Conservation (phyloP, 2,329 filamentous ascomycete species). For the Dactylonectria estremocensis region DNA sequence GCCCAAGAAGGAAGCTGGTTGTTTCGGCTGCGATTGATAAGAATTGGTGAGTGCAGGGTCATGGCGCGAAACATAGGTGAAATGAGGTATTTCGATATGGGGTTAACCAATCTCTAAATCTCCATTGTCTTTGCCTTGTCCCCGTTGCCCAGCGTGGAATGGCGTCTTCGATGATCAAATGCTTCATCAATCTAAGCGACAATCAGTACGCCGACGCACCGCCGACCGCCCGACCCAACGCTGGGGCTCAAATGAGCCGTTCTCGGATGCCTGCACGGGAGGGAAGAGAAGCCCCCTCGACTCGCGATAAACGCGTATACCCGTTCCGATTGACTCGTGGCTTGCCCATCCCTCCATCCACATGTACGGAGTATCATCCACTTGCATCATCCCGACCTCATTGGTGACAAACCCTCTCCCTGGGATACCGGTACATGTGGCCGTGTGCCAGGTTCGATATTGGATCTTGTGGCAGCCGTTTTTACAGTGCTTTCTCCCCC, state of each 20-base stretch:
- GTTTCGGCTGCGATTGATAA: neutral
- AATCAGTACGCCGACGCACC: neutral
- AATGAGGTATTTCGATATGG: constrained; percentile 22
- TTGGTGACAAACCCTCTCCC: no score
- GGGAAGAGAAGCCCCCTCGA: neutral
- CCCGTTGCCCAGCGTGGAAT: neutral
- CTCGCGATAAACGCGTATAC: constrained; percentile 28
- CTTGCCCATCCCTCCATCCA: no score
- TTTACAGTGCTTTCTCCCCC: no score
- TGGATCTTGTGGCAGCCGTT: no score
- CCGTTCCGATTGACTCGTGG: constrained; percentile 11
- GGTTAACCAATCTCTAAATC: neutral
- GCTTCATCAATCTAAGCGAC: neutral
- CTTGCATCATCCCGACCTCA: neutral
- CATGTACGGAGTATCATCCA: neutral
- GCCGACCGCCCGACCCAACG: neutral
- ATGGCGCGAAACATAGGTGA: neutral
- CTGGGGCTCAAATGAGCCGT: neutral
- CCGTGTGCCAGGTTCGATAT: neutral
- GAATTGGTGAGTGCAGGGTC: neutral
- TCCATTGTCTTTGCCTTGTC: neutral
- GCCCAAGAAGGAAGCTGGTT: constrained; percentile 13
- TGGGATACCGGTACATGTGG: no score
- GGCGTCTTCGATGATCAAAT: neutral
- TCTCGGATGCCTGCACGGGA: neutral